phyloP scores from a whole-genome alignment of 2,329 filamentous ascomycete genomes.

The Diplodia scrobiculata region DNA sequence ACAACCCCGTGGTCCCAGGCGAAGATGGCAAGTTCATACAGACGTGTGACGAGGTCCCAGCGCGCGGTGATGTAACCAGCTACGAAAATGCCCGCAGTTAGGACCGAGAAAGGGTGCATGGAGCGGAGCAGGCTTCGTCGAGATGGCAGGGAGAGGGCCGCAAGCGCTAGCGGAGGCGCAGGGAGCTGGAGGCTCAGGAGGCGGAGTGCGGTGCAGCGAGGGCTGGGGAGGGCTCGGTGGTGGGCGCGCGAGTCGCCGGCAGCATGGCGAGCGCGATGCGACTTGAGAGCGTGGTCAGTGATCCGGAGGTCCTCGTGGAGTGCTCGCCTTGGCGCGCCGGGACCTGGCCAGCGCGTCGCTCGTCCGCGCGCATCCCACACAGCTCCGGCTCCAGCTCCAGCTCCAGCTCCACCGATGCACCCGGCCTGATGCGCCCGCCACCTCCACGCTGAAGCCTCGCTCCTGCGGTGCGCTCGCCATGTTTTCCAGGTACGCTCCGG shows the following conservation, averaged over 20 bases:
- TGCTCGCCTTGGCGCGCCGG: constrained; percentile 22
- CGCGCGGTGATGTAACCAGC: constrained; percentile 98
- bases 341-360: constrained; percentile 6
- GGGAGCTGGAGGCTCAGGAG: constrained; percentile 14
- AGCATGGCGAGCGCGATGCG: constrained; percentile 28
- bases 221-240: neutral
- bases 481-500: constrained; percentile 19
- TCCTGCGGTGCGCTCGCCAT: neutral
- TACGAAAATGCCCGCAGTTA: constrained; percentile 97
- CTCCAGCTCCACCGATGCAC: neutral
- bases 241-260: constrained; percentile 21
- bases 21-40: constrained; percentile 96
- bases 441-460: too few species aligned
- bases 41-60: constrained; percentile 95
- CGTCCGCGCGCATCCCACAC: neutral
- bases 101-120: constrained; percentile 98
- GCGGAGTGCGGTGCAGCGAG: neutral
- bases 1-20: constrained; percentile 99
- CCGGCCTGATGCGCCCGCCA: neutral
- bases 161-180: constrained; percentile 22
- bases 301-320: constrained; percentile 21
- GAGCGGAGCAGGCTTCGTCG: constrained; percentile 39
- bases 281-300: constrained; percentile 14
- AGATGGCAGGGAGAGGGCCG: constrained; percentile 6
- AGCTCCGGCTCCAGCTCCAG: too few species aligned